phyloP scores from a whole-genome alignment of 1,139 yeast species.

The Casaregolazyma lundiana region DNA sequence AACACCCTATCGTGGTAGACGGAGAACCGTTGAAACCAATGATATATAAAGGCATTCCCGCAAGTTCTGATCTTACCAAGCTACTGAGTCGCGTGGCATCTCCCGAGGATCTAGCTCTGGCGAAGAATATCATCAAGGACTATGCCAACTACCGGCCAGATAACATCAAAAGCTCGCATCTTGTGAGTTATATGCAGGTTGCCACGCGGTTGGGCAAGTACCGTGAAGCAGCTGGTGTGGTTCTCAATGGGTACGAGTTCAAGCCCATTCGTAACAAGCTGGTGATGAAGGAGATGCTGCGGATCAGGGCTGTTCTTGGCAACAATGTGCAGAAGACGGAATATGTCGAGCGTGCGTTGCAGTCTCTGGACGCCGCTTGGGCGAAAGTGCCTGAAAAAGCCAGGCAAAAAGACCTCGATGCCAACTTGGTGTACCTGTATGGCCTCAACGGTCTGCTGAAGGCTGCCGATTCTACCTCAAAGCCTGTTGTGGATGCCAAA shows the following conservation, averaged over 20 bases:
- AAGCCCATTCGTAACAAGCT: constrained; percentile 10
- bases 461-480: neutral
- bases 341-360: neutral
- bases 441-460: constrained; percentile 8
- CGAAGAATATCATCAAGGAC: constrained; percentile 14
- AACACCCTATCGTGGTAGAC: constrained; percentile 20
- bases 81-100: constrained; percentile 13
- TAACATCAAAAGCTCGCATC: constrained; percentile 15
- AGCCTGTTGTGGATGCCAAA: constrained; percentile 1
- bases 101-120: constrained; percentile 12
- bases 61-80: constrained; percentile 21
- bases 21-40: constrained; percentile 24
- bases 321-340: constrained; percentile 1
- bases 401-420: constrained; percentile 6
- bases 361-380: constrained; percentile 5
- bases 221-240: constrained; percentile 12
- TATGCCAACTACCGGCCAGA: constrained; percentile 15
- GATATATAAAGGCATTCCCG: constrained; percentile 27
- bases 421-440: constrained; percentile 7
- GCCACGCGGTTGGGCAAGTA: constrained; percentile 15
- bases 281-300: constrained; percentile 15
- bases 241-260: constrained; percentile 11
- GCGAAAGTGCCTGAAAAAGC: constrained; percentile 6
- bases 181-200: constrained; percentile 14
- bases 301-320: constrained; percentile 14